phyloP scores from a whole-genome alignment of 345 rosid genomes.

The Acer negundo region DNA sequence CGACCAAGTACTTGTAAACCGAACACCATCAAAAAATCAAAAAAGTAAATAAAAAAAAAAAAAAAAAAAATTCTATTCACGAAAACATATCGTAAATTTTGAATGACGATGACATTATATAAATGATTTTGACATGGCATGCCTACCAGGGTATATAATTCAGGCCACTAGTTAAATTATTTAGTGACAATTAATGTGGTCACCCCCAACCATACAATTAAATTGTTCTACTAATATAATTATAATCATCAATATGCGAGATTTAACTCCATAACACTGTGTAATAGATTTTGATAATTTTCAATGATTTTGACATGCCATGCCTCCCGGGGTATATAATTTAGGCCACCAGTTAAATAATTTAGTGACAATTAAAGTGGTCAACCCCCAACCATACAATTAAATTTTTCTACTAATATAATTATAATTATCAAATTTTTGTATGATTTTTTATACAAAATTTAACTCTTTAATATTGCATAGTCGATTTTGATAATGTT shows the following conservation, averaged over 20 bases:
- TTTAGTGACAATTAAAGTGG: too few relatives aligned
- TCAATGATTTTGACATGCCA: background rate
- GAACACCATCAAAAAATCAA: background rate
- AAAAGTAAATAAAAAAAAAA: too few relatives aligned
- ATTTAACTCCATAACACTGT: too few relatives aligned
- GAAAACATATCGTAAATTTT: background rate
- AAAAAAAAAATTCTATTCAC: background rate
- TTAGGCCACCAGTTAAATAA: background rate
- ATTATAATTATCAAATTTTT: too few relatives aligned
- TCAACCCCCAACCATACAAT: background rate
- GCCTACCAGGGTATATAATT: background rate
- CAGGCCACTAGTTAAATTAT: background rate
- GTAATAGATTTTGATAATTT: too few relatives aligned
- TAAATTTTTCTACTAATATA: background rate
- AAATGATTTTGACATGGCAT: background rate
- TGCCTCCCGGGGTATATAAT: background rate
- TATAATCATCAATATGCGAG: too few relatives aligned
- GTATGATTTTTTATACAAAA: too few relatives aligned
- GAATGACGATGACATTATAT: too few relatives aligned
- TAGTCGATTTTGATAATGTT: too few relatives aligned
- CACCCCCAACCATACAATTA: background rate
- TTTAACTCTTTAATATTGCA: too few relatives aligned
- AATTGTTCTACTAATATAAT: background rate
- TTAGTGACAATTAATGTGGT: too few relatives aligned
- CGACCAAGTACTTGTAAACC: background rate